These are phyloP conservation scores for Hyphodiscus hymeniophilus DNA, from an alignment of 495 filamentous ascomycete genomes.

Conservation along the genomic window DNA sequence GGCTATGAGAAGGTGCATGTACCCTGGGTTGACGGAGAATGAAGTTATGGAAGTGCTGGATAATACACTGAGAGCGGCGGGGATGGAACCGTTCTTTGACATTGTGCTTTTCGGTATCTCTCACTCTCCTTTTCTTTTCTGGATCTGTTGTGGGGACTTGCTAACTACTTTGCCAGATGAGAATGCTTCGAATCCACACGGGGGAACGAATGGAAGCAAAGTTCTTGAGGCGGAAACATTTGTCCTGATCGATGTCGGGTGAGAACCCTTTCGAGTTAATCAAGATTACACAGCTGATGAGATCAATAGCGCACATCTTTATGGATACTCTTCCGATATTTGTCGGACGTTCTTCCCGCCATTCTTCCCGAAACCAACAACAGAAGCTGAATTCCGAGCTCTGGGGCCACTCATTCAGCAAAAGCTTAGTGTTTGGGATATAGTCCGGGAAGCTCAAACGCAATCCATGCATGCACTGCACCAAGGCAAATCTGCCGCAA, in stretches of 20 bases:
- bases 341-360: slow-evolving; percentile 45
- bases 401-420: slow-evolving; percentile 24
- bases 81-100: slow-evolving; percentile 45
- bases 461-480: slow-evolving; percentile 33
- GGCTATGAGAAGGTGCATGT: slow-evolving; percentile 43
- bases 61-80: slow-evolving; percentile 35
- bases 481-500: slow-evolving; percentile 38
- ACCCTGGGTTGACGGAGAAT: slow-evolving; percentile 40
- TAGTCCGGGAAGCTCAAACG: slow-evolving; percentile 43
- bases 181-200: slow-evolving; percentile 45
- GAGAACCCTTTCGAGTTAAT: slow-evolving; percentile 2
- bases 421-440: slow-evolving; percentile 43
- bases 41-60: slow-evolving; percentile 41
- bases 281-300: neutral
- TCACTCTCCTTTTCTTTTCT: too few relatives aligned
- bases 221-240: slow-evolving; percentile 40
- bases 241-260: slow-evolving; percentile 49
- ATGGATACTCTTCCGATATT: slow-evolving; percentile 50
- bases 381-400: slow-evolving; percentile 6
- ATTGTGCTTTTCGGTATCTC: slow-evolving; percentile 42
- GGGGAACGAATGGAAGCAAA: slow-evolving; percentile 41
- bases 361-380: slow-evolving; percentile 23
- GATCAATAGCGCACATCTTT: slow-evolving; percentile 37
- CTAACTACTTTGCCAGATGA: slow-evolving; percentile 28
- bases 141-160: too few relatives aligned